Conservation (phyloP, 164 flowering plant genomes). For the Saururus chinensis region DNA sequence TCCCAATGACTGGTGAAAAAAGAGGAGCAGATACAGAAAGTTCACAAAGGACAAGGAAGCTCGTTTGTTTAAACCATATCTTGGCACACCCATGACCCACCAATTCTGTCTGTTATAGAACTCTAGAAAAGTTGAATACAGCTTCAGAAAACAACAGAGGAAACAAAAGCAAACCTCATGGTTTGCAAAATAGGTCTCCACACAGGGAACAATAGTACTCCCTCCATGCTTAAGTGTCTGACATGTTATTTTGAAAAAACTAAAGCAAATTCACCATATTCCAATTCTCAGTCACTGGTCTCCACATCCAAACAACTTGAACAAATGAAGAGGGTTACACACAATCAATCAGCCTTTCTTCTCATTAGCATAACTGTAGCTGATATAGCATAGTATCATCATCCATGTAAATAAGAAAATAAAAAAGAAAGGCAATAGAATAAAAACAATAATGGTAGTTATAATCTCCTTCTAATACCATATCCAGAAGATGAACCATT, state of each 20-base stretch:
- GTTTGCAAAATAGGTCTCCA: background rate
- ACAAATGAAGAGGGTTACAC: background rate
- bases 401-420: background rate
- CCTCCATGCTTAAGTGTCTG: no score
- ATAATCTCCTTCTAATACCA: background rate
- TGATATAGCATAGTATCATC: background rate
- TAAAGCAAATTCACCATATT: background rate
- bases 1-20: background rate
- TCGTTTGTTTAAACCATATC: no score
- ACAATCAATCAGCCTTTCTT: background rate
- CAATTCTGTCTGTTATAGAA: no score
- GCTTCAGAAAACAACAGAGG: no score
- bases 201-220: background rate
- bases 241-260: no score
- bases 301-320: background rate
- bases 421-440: background rate
- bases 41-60: no score
- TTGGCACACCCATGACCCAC: no score
- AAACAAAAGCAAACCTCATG: no score
- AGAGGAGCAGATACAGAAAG: no score
- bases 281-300: no score
- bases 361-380: background rate
- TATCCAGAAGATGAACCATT: background rate
- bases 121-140: no score
- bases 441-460: background rate